These are phyloP conservation scores for Chaetomium sp. DNA, from an alignment of 2,329 filamentous ascomycete species.

Conservation along the genomic window DNA sequence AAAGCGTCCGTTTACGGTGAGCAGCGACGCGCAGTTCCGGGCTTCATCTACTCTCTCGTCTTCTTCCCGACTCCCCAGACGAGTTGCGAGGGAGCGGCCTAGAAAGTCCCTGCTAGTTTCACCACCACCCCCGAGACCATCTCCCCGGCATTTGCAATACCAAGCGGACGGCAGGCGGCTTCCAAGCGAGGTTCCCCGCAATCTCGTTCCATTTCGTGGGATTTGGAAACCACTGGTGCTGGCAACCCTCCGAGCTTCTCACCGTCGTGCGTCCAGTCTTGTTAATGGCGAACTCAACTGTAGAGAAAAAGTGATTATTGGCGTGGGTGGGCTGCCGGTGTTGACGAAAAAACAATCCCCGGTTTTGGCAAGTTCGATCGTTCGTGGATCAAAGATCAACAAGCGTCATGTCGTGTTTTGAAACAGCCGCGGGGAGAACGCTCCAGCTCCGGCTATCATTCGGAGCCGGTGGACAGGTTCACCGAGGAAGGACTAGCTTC, in stretches of 20 bases:
- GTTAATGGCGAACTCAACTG: no score
- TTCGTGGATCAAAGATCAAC: background rate
- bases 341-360: background rate
- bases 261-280: no score
- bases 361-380: background rate
- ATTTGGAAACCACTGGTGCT: background rate
- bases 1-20: no score
- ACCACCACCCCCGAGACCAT: constrained; percentile 7
- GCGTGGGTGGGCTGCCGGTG: background rate
- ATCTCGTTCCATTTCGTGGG: background rate
- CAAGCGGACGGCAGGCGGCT: constrained; percentile 10
- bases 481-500: constrained; percentile 4
- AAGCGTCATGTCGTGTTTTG: background rate
- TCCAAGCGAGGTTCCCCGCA: constrained; percentile 15
- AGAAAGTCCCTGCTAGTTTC: constrained; percentile 7
- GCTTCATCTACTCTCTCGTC: background rate
- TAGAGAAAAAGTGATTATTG: no score
- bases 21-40: no score
- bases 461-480: constrained; percentile 3
- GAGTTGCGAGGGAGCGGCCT: background rate
- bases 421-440: background rate
- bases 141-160: constrained; percentile 19
- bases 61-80: background rate
- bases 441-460: background rate
- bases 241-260: no score